A percentile compares a stretch with the other conserved stretches of the same genome.
These are phyloP conservation scores for Ambrosia artemisiifolia DNA, from an alignment of 129 eudicot species.

Conservation along the genomic window DNA sequence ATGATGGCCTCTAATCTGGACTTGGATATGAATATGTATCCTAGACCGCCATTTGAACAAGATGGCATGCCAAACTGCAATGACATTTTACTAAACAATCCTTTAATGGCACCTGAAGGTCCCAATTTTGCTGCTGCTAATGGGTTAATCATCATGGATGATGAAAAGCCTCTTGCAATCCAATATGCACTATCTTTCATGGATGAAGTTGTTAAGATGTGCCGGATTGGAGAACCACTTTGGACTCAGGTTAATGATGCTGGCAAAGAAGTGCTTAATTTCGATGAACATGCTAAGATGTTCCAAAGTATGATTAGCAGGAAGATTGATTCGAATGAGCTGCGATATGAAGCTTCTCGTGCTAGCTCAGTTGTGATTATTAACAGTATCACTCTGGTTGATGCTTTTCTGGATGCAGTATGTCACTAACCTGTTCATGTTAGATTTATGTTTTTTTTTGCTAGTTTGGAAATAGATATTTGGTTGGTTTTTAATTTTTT, in stretches of 20 bases:
- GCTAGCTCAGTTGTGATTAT: constrained; percentile 72
- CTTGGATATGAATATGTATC: constrained; percentile 64
- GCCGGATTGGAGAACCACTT: constrained; percentile 59
- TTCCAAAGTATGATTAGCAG: constrained; percentile 47
- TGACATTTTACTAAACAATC: constrained; percentile 49
- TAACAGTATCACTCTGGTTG: constrained; percentile 90
- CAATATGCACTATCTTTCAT: constrained; percentile 61
- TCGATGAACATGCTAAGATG: constrained; percentile 70
- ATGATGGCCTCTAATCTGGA: constrained; percentile 45
- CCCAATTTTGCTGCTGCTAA: constrained; percentile 44
- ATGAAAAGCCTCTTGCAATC: constrained; percentile 68
- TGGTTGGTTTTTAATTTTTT: constrained; percentile 2
- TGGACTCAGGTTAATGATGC: constrained; percentile 50
- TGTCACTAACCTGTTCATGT: constrained; percentile 15
- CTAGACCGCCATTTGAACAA: constrained; percentile 63
- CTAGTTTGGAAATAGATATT: background rate
- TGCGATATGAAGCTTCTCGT: constrained; percentile 69
- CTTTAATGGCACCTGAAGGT: constrained; percentile 47
- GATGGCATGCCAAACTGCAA: constrained; percentile 44
- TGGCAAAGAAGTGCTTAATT: constrained; percentile 58
- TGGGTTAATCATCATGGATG: constrained; percentile 53
- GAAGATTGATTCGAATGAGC: constrained; percentile 34
- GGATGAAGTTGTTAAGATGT: constrained; percentile 76
- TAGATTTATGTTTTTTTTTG: background rate
- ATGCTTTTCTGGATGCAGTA: constrained; percentile 94